Base-by-base conservation (phyloP, 331 rosid species). In the Rosa hybrid region DNA sequence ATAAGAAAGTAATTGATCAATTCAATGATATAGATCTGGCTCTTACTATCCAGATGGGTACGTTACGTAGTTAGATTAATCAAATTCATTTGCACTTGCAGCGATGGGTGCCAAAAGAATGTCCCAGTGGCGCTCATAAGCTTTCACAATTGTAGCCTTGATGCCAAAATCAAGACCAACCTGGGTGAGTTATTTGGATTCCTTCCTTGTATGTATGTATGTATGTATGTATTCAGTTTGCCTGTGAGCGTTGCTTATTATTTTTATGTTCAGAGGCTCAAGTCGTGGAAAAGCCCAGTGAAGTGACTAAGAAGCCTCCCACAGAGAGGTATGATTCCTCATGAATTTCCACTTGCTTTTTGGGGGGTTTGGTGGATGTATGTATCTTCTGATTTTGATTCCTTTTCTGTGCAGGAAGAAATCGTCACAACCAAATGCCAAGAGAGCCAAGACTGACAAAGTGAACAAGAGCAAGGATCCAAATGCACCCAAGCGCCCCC, bases 131-230 rank as follows among this genome's bases (percentile, higher is more conserved):
- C 96, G 0, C 90, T 93, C 68, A 96, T 96, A 60, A 83, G 74
- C 85, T 89, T 96, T 88, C 97, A 96, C 70, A 84, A 85, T 60
- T 96, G 99, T 72, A 91, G 97, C 80, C 92, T 90, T 1, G 98
- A 96, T 4, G 97, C 97, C 56, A 96, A 92, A 81, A 93, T 93
- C 74, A 91, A 86, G 85, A 80, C 86, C 90, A 89, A 91, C n/a
- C 86, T 96, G 0, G 96, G 99, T 91, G 20, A 0, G 63, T 56
- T 25, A 25, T 25, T 2, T 21, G 8, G 5, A 8, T 12, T 12
- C 3, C 1, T 4, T 60, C 3, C 4, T 4, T 60, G 3, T 23
- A 9, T 12, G 18, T 25, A 34, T 34, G 38, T 34, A 34, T 34
- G 38, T 34, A 34, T 34, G 38, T 34, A 34, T 34, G 39, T 34